phyloP scores from a whole-genome alignment of 805 yeast species.

The Myxozyma mucilagina region DNA sequence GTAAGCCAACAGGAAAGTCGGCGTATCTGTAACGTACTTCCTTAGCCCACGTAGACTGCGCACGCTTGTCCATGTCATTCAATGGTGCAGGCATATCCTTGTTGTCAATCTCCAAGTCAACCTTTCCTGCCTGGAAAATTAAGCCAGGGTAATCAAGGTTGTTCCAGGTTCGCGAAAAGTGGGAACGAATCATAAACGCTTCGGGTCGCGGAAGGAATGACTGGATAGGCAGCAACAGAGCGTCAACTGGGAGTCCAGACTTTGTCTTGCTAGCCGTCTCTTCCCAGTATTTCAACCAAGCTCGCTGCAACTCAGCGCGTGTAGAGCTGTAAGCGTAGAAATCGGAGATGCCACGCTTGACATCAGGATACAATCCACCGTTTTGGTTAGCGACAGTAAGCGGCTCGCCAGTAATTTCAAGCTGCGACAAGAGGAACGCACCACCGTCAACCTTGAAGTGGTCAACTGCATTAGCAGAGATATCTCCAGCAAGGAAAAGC shows the following conservation, averaged over 20 bases:
- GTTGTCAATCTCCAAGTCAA: conserved; percentile 25
- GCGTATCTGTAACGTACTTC: conserved; percentile 19
- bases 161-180: conserved; percentile 30
- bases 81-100: conserved; percentile 27
- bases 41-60: conserved; percentile 24
- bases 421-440: conserved; percentile 21
- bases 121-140: conserved; percentile 27
- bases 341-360: conserved; percentile 24
- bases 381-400: conserved; percentile 26
- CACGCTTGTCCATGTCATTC: conserved; percentile 23
- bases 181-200: conserved; percentile 29
- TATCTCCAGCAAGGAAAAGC: conserved; percentile 21
- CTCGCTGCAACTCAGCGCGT: conserved; percentile 29
- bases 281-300: conserved; percentile 29
- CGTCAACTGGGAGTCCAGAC: conserved; percentile 30
- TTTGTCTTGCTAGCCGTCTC: conserved; percentile 22
- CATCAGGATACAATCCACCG: conserved; percentile 31
- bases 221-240: conserved; percentile 28
- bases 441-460: conserved; percentile 30
- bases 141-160: conserved; percentile 29
- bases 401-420: conserved; percentile 29
- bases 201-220: conserved; percentile 30
- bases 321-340: conserved; percentile 27
- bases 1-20: conserved; percentile 29
- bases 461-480: conserved; percentile 30